Base-by-base conservation (phyloP, 2,329 filamentous ascomycete genomes). In the Trichophaea hybrida region DNA sequence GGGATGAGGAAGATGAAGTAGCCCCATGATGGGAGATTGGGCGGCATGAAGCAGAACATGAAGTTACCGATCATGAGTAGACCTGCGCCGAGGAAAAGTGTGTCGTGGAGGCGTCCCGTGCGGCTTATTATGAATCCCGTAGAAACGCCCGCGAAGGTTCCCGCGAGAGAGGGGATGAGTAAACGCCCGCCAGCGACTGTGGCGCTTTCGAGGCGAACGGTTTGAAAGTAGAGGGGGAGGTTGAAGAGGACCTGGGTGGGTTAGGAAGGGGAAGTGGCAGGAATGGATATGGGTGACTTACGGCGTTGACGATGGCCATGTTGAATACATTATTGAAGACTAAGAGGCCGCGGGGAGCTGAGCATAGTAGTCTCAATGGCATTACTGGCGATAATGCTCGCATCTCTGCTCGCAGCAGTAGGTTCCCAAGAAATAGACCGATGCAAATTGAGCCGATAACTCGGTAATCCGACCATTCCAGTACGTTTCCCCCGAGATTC, bases 221-320 rank as follows among this genome's bases (percentile, higher is more conserved):
- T 84, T 69, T 88, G 85, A 73, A 87, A 89, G 74, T 84, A 90
- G 6, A 90, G 74, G 0, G 86, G 86, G 5, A 81, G 81, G 67
- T 84, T 83, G 72, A 87, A 86, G 13, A 86, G 73, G 64, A 85
- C 80, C 75, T 78, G 48, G 4, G 17, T 49, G 10, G 56, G 56
- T n/a, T 51, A 31, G 35, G 31, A 40, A 31, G 46, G 24, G 32
- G 10, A 12, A n/a, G 6, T 38, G 13, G 34, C 51, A 3, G 24
- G 24, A 24, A 24, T 3, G 40, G 38, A 38, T 59, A 55, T 35
- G 48, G 48, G 50, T 34, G 37, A 24, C n/a, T 67, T 51, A 83
- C 75, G 6, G 79, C 76, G 66, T 80, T 81, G 54, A 74, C 69
- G 8, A 82, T 69, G 43, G 80, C 69, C 1, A 77, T 74, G 12